Conservation (phyloP, 306 rosid species). For the Luffa aegyptiaca region DNA sequence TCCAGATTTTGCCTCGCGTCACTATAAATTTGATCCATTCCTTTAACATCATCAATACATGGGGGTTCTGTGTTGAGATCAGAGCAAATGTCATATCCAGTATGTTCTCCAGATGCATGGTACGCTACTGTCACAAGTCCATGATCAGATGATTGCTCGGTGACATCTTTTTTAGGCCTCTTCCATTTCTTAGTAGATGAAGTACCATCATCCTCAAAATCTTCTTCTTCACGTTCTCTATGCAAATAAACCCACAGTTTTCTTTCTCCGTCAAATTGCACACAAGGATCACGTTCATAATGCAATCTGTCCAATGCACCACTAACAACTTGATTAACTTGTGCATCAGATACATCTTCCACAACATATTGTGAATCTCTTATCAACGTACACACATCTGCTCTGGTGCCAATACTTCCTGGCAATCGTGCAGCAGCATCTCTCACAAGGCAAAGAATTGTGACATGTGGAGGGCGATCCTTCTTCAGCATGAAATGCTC, state of each 20-base stretch:
- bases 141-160: constrained; percentile 72
- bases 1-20: constrained; percentile 44
- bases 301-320: constrained; percentile 99
- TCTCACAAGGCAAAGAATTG: constrained; percentile 97
- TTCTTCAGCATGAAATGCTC: constrained; percentile 99
- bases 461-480: constrained; percentile 97
- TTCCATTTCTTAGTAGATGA: constrained; percentile 99
- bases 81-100: constrained; percentile 65
- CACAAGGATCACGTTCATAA: constrained; percentile 99
- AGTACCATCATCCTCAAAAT: constrained; percentile 98
- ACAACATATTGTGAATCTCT: constrained; percentile 97
- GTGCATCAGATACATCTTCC: constrained; percentile 95
- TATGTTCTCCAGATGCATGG: constrained; percentile 54
- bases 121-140: constrained; percentile 68
- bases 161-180: constrained; percentile 85
- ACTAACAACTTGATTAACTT: constrained; percentile 95
- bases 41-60: constrained; percentile 53
- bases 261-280: constrained; percentile 92
- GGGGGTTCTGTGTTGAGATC: constrained; percentile 88
- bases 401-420: constrained; percentile 97
- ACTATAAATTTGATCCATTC: constrained; percentile 31
- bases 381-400: constrained; percentile 94
- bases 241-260: constrained; percentile 98
- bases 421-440: constrained; percentile 99
- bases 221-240: constrained; percentile 98